phyloP scores from a whole-genome alignment of 2,329 filamentous ascomycete genomes.

The Annulohypoxylon truncatum region DNA sequence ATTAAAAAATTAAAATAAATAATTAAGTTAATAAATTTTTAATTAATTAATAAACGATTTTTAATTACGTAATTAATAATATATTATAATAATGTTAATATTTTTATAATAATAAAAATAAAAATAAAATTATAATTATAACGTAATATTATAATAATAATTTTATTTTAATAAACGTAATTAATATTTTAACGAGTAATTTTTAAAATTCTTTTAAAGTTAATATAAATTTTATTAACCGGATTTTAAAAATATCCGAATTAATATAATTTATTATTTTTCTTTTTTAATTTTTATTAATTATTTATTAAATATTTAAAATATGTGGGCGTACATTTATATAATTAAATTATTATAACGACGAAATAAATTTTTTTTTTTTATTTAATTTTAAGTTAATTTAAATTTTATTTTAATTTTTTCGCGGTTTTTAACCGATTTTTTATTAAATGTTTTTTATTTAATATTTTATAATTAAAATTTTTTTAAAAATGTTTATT shows the following conservation, averaged over 20 bases:
- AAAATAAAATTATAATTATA: not conserved
- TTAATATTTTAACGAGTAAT: not conserved
- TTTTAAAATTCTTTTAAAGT: not conserved
- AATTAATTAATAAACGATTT: not conserved
- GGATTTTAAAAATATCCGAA: not conserved
- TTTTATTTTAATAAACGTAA: not conserved
- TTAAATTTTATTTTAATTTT: not conserved
- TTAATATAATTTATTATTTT: not conserved
- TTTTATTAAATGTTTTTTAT: not conserved
- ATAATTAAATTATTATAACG: not conserved
- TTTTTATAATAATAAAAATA: not conserved
- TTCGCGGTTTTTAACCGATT: not conserved
- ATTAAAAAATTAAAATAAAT: not conserved
- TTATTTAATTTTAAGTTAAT: not conserved
- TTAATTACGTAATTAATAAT: not conserved
- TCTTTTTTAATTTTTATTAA: not conserved
- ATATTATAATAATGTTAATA: not conserved
- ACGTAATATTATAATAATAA: not conserved
- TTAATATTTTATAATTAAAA: not conserved
- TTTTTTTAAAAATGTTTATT: not conserved
- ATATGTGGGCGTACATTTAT: not conserved
- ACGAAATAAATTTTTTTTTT: not conserved
- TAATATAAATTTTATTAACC: not conserved
- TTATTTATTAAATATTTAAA: not conserved
- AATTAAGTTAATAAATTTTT: not conserved